Base-by-base conservation (phyloP, 441 rosid species). In the Aquilaria agallochum region DNA sequence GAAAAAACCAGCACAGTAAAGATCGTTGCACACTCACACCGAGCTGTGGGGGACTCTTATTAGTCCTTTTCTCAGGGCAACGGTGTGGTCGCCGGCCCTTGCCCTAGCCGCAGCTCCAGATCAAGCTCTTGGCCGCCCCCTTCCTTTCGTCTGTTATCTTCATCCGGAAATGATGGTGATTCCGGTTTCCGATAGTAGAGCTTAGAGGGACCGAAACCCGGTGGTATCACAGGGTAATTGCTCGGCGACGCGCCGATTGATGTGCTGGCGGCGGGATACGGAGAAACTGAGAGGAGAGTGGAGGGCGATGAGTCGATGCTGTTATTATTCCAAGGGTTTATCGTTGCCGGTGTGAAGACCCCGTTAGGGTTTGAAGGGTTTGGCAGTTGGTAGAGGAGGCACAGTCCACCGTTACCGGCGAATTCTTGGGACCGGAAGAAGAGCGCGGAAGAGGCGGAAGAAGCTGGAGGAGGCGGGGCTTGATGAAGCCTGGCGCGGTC, bases 41-140 rank as follows among this genome's bases (percentile, higher is more conserved):
- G 56, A 27, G 49, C 20, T 14, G 3, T 47, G 20, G 9, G 11
- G 7, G 9, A 0, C 3, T 10, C 2, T 53, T 31, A 31, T 60
- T 44, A 34, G 51, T 13, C 33, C 31, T 5, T 34, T n/a, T 27
- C 63, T 66, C 77, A 72, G 47, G 88, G 64, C 65, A 5, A 34
- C 40, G 40, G 6, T 5, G 42, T 36, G 2, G 80, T 45, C 63
- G 72, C 64, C 32, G 77, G 65, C 59, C 79, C 74, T 30, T 81
- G 90, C 79, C 95, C 94, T 68, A 93, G 72, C 70, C 98, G 88
- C 60, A 93, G 98, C 77, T 90, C 98, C 58, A 93, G 85, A 85
- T 93, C 98, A 77, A 83, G 68, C 76, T 88, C 98, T 69, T 85
- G 90, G 55, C 48, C 57, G 7, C 54, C 68, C 40, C 60, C 32